Conservation (phyloP, 2,329 filamentous ascomycete genomes). For the Ophiostoma tasmaniense region DNA sequence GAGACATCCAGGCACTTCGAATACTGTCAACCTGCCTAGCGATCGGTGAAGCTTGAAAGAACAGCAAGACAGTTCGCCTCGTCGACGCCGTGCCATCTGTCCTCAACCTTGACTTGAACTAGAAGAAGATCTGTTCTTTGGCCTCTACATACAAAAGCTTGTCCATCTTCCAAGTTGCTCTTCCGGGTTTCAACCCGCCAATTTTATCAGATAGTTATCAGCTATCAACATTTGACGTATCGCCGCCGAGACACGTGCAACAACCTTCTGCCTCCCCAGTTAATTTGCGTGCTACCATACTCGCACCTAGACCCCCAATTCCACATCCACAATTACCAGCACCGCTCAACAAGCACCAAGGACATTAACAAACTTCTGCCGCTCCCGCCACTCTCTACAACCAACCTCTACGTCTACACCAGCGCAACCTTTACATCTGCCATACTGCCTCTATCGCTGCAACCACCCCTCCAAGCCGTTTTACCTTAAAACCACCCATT, state of each 20-base stretch:
- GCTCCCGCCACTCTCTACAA: not conserved
- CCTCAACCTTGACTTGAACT: not conserved
- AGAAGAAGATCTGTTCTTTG: not conserved
- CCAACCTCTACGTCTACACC: not conserved
- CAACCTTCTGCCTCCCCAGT: conserved; percentile 1
- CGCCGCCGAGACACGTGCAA: not conserved
- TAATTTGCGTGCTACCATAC: not conserved
- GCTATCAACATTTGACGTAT: not conserved
- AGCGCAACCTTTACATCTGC: not conserved
- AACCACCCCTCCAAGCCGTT: not conserved
- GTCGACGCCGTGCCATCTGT: not conserved
- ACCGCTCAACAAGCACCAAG: not conserved
- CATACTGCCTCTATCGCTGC: conserved; percentile 6
- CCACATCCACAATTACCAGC: not conserved
- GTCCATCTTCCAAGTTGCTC: not conserved
- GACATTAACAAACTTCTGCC: not conserved
- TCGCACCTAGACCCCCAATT: not conserved
- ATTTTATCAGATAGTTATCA: not conserved
- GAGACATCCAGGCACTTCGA: not conserved
- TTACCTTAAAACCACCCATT: not conserved
- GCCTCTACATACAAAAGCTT: not conserved
- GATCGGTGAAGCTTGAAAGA: not conserved
- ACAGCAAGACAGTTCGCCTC: not conserved
- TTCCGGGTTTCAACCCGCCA: not conserved
- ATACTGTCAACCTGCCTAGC: not conserved